phyloP scores from a whole-genome alignment of 352 stramenopile species.

The Elongisporangium undulatum region DNA sequence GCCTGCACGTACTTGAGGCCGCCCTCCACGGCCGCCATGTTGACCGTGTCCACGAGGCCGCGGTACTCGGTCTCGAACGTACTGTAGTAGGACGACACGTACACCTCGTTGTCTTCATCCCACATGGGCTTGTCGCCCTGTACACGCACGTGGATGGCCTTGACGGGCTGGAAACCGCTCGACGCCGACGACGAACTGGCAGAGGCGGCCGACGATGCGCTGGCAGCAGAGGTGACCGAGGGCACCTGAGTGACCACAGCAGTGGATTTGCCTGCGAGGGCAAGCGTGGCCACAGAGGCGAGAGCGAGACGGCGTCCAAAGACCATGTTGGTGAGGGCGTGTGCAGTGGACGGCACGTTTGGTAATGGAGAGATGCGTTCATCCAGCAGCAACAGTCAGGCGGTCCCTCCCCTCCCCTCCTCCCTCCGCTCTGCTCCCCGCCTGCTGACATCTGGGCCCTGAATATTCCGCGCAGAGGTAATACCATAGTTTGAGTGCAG shows the following conservation, averaged over 20 bases:
- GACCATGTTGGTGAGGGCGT: background rate
- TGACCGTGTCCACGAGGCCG: slow-evolving; percentile 43
- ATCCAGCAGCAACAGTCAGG: background rate
- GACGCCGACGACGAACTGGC: background rate
- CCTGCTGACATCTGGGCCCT: background rate
- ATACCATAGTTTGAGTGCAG: background rate
- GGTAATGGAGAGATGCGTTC: background rate
- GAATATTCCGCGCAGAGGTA: background rate
- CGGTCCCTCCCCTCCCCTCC: background rate
- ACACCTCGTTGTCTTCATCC: slow-evolving; percentile 25
- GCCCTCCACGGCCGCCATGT: slow-evolving; percentile 46
- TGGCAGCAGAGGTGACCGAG: background rate
- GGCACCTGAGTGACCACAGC: background rate
- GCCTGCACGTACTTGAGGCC: slow-evolving; percentile 60
- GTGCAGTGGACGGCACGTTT: background rate
- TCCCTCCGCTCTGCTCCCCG: background rate
- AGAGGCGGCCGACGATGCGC: slow-evolving; percentile 6
- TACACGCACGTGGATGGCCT: slow-evolving; percentile 41
- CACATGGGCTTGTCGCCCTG: slow-evolving; percentile 42
- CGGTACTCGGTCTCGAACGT: slow-evolving; percentile 37
- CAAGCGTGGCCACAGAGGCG: background rate
- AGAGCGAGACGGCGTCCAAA: background rate
- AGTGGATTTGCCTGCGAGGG: background rate
- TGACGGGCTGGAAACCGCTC: slow-evolving; percentile 31
- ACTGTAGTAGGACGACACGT: slow-evolving; percentile 31